phyloP scores from a whole-genome alignment of 1,139 yeast species.

The Candida mesenterica region DNA sequence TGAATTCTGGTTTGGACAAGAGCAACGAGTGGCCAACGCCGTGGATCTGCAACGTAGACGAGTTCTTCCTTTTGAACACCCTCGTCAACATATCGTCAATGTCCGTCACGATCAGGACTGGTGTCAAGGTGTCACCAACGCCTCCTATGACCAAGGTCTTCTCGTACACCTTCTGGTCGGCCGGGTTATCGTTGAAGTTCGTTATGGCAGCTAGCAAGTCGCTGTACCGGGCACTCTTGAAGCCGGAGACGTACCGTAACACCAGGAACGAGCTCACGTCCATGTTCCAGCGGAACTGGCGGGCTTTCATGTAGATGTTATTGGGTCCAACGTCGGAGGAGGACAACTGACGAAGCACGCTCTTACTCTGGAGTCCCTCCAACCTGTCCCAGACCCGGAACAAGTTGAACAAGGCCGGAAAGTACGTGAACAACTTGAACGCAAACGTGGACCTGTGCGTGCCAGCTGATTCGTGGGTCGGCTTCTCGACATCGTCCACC shows the following conservation, averaged over 20 bases:
- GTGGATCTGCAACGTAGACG: slow-evolving; percentile 39
- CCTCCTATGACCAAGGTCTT: slow-evolving; percentile 59
- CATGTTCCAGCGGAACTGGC: slow-evolving; percentile 71
- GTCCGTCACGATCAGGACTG: slow-evolving; percentile 32
- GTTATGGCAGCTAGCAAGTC: slow-evolving; percentile 45
- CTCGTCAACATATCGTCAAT: slow-evolving; percentile 25
- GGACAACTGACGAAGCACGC: slow-evolving; percentile 55
- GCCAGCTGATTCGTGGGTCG: slow-evolving; percentile 4
- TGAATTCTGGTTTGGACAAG: slow-evolving; percentile 61
- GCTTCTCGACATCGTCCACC: slow-evolving; percentile 22
- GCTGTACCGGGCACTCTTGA: slow-evolving; percentile 38
- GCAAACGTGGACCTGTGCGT: slow-evolving; percentile 12
- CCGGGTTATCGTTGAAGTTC: slow-evolving; percentile 34
- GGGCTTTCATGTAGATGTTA: slow-evolving; percentile 42
- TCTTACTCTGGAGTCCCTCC: slow-evolving; percentile 59
- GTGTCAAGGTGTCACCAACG: slow-evolving; percentile 55
- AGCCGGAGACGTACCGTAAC: slow-evolving; percentile 52
- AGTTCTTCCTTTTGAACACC: slow-evolving; percentile 29
- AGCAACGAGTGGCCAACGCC: slow-evolving; percentile 68
- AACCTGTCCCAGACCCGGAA: slow-evolving; percentile 60
- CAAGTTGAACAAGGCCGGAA: slow-evolving; percentile 54
- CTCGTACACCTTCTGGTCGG: slow-evolving; percentile 32
- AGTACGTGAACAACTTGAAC: slow-evolving; percentile 27
- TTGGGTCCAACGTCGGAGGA: slow-evolving; percentile 16
- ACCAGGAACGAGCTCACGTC: slow-evolving; percentile 58